Evolutionary conservation across 352 stramenopile genomes (phyloP).

Genomic region (Peronospora farinosa): DNA sequence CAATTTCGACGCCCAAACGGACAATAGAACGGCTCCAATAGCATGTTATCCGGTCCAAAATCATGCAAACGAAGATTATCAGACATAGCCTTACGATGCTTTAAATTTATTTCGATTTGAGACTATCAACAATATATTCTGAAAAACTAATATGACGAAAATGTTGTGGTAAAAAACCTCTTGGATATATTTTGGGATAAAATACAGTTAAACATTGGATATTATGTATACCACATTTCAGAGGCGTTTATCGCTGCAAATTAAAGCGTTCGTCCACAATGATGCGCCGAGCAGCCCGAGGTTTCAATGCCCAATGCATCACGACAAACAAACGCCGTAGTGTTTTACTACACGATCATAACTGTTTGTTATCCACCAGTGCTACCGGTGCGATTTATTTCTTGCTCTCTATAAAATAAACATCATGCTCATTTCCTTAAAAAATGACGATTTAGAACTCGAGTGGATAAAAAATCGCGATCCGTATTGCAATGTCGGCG

Average conservation of each 20-base stretch:
- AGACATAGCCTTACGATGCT: too few relatives aligned
- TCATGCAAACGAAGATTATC: too few relatives aligned
- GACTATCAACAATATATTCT: too few relatives aligned
- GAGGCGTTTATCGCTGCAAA: neutral
- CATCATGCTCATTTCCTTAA: neutral
- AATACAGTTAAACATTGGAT: constrained; percentile 11
- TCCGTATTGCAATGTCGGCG: constrained; percentile 83
- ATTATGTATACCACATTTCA: constrained; percentile 28
- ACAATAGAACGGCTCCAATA: constrained; percentile 78
- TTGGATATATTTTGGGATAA: too few relatives aligned
- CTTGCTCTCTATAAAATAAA: neutral
- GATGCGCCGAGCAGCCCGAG: constrained; percentile 17
- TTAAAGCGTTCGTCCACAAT: constrained; percentile 4
- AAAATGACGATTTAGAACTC: constrained; percentile 31
- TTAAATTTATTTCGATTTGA: too few relatives aligned
- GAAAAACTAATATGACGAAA: too few relatives aligned
- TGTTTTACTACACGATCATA: constrained; percentile 2
- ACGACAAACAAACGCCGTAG: constrained; percentile 3
- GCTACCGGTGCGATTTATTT: constrained; percentile 3
- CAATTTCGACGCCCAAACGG: constrained; percentile 77
- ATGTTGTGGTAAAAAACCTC: too few relatives aligned
- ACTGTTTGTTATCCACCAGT: constrained; percentile 1
- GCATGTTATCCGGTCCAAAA: too few relatives aligned
- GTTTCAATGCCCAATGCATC: constrained; percentile 10
- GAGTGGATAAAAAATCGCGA: constrained; percentile 78